A percentile compares a stretch with the other conserved stretches of the same genome.
These are phyloP conservation scores for Tephrocybe sp. DNA, from an alignment of 768 basidiomycete species.

Conservation along the genomic window DNA sequence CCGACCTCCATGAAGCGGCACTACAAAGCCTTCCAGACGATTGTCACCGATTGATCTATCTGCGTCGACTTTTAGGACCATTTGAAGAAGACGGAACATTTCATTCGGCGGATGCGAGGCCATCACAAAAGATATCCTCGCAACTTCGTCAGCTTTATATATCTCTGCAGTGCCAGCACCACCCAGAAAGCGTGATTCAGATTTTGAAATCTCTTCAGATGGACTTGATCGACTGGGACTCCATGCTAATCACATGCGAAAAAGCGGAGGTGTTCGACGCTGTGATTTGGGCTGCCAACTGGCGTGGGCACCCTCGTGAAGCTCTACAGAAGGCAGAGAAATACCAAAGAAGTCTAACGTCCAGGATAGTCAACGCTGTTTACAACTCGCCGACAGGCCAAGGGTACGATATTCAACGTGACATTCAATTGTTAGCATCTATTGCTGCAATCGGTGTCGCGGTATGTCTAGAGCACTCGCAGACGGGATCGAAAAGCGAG, in stretches of 20 bases:
- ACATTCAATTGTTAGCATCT: slow-evolving; percentile 51
- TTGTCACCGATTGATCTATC: slow-evolving; percentile 70
- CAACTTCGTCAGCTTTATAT: slow-evolving; percentile 64
- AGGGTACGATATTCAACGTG: slow-evolving; percentile 27
- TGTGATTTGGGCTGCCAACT: slow-evolving; percentile 78
- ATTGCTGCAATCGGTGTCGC: slow-evolving; percentile 62
- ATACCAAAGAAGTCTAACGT: slow-evolving; percentile 41
- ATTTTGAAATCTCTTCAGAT: slow-evolving; percentile 57
- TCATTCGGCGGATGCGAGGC: slow-evolving; percentile 22
- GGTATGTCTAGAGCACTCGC: slow-evolving; percentile 72
- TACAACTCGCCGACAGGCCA: slow-evolving; percentile 17
- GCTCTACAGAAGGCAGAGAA: slow-evolving; percentile 68
- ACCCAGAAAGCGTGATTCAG: slow-evolving; percentile 61
- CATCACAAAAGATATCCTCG: slow-evolving; percentile 47
- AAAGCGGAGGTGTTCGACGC: slow-evolving; percentile 66
- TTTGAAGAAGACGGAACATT: slow-evolving; percentile 31
- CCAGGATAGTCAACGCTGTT: slow-evolving; percentile 37
- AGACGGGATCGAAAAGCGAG: slow-evolving; percentile 35
- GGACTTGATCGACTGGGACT: slow-evolving; percentile 54
- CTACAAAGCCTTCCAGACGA: slow-evolving; percentile 47
- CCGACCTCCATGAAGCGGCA: slow-evolving; percentile 65
- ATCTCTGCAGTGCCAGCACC: slow-evolving; percentile 68
- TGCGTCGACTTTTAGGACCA: slow-evolving; percentile 69
- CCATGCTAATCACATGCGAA: slow-evolving; percentile 67
- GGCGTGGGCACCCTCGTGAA: slow-evolving; percentile 56